Conservation (phyloP, 208 protist species). For the Acanthamoeba rhysodes region DNA sequence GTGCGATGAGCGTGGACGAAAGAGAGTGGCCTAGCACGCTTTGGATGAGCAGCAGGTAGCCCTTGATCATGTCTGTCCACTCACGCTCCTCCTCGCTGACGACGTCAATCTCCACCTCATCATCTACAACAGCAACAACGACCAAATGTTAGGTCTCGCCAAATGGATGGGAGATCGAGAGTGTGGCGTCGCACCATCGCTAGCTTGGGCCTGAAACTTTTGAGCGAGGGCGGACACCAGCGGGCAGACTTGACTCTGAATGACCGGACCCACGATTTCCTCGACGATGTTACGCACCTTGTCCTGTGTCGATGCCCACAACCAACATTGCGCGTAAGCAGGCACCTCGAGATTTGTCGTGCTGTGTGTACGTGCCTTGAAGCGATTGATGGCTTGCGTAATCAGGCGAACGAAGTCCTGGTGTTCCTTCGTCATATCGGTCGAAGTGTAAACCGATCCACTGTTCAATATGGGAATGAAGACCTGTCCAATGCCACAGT, state of each 20-base stretch:
- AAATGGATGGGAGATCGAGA: neutral
- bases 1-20: neutral
- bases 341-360: neutral
- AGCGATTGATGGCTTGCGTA: neutral
- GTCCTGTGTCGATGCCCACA: neutral
- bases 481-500: neutral
- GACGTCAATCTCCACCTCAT: neutral
- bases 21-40: neutral
- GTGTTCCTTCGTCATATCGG: conserved; percentile 24
- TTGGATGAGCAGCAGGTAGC: neutral
- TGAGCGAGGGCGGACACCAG: conserved; percentile 3
- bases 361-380: neutral
- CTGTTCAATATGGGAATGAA: conserved; percentile 47
- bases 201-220: neutral
- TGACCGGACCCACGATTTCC: conserved; percentile 8
- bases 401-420: conserved; percentile 57
- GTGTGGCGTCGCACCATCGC: neutral
- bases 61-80: conserved; percentile 37
- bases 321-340: neutral
- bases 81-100: conserved; percentile 58
- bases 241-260: conserved; percentile 8
- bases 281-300: conserved; percentile 41
- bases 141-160: too few species aligned
- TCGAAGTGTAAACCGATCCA: neutral
- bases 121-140: neutral